A percentile compares a stretch with the other conserved stretches of the same genome.
These are phyloP conservation scores for Globisporangium cystogenes DNA, from an alignment of 352 stramenopile genomes.

Conservation along the genomic window DNA sequence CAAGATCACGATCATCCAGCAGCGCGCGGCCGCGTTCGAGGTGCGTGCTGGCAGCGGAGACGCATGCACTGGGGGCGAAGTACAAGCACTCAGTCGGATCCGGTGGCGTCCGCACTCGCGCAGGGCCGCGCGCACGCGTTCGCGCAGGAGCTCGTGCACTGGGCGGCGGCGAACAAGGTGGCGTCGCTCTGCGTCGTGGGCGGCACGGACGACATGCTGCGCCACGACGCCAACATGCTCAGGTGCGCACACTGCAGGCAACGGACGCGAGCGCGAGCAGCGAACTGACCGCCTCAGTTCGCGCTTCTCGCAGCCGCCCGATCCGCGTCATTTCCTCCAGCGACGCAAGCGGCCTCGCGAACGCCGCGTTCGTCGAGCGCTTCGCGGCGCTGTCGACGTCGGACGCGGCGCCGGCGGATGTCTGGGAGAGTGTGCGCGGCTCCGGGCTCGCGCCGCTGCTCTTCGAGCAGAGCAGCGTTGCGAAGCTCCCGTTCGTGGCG, in stretches of 20 bases:
- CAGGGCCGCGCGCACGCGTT: conserved; percentile 54
- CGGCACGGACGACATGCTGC: conserved; percentile 78
- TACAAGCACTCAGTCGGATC: too few species aligned
- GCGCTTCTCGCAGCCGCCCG: conserved; percentile 24
- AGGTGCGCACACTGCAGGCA: conserved; percentile 11
- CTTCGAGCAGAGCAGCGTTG: conserved; percentile 25
- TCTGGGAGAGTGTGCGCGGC: conserved; percentile 47
- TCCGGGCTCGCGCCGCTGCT: conserved; percentile 55
- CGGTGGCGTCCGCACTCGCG: neutral
- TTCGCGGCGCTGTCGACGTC: conserved; percentile 28
- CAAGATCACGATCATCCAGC: conserved; percentile 73
- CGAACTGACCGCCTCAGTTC: too few species aligned
- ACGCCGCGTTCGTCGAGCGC: conserved; percentile 27
- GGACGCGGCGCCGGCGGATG: neutral
- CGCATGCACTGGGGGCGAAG: too few species aligned
- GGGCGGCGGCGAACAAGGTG: conserved; percentile 36
- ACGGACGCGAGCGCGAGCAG: too few species aligned
- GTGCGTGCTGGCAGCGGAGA: conserved; percentile 15
- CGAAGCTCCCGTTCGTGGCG: conserved; percentile 37
- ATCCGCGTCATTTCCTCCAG: conserved; percentile 48
- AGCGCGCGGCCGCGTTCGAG: conserved; percentile 46
- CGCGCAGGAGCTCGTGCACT: conserved; percentile 45
- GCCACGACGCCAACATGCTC: conserved; percentile 71
- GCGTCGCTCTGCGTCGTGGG: conserved; percentile 47
- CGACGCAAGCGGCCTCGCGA: conserved; percentile 17